Evolutionary conservation across 495 filamentous ascomycete genomes (phyloP).

Genomic region (Talaromyces trachyspermus): DNA sequence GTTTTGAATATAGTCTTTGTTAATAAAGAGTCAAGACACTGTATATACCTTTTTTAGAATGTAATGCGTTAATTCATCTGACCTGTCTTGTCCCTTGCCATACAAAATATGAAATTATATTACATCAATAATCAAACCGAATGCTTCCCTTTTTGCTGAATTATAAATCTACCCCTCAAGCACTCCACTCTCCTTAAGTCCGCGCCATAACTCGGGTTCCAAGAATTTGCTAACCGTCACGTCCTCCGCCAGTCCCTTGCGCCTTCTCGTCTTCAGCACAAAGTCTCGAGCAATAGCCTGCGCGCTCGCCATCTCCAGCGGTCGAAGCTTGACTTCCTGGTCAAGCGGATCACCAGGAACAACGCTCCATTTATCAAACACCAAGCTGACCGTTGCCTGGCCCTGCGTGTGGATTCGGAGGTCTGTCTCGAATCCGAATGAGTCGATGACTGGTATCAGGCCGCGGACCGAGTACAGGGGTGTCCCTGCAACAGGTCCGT

Average conservation of each 20-base stretch:
- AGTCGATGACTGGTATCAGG: conserved; percentile 90
- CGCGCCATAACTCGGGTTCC: conserved; percentile 86
- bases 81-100: neutral
- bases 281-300: conserved; percentile 91
- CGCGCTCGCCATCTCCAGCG: conserved; percentile 77
- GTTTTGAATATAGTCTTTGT: conserved; percentile 9
- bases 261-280: conserved; percentile 85
- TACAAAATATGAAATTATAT: no score
- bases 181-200: conserved; percentile 80
- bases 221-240: conserved; percentile 92
- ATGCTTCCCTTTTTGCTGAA: neutral
- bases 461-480: conserved; percentile 89
- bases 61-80: neutral
- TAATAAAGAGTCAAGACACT: neutral
- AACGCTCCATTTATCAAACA: conserved; percentile 92
- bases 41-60: neutral
- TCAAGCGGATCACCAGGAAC: conserved; percentile 95
- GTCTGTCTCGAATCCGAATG: conserved; percentile 96
- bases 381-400: conserved; percentile 79
- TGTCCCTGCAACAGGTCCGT: conserved; percentile 90
- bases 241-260: conserved; percentile 93
- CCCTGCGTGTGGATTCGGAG: conserved; percentile 93
- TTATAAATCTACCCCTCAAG: conserved; percentile 52
- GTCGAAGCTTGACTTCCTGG: conserved; percentile 69
- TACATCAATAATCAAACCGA: no score